Evolutionary conservation across 805 yeast genomes (phyloP).

Genomic region (Pichia sporocuriosa): DNA sequence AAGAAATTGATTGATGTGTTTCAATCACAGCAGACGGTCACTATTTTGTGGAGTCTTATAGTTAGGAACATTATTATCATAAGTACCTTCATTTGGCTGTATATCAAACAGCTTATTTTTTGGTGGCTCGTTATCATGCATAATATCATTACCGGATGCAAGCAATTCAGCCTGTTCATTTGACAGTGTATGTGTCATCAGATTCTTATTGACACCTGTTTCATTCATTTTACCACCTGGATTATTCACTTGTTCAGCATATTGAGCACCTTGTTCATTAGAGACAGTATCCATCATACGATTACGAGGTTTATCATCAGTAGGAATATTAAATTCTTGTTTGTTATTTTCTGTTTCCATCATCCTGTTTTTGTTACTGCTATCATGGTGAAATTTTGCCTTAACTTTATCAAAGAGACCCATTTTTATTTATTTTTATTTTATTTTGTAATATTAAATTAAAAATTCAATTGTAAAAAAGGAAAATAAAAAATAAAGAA

Average conservation of each 20-base stretch:
- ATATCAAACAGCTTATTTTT: constrained; percentile 10
- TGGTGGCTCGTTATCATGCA: background rate
- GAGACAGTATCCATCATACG: constrained; percentile 15
- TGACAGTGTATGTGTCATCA: constrained; percentile 6
- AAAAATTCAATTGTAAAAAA: background rate
- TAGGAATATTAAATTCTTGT: constrained; percentile 8
- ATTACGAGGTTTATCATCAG: constrained; percentile 10
- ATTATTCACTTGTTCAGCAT: background rate
- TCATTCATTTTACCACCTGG: background rate
- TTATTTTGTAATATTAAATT: background rate
- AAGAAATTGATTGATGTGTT: no score
- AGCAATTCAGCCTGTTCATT: constrained; percentile 6
- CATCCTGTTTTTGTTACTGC: constrained; percentile 9
- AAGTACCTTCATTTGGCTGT: background rate
- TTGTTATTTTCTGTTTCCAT: constrained; percentile 11
- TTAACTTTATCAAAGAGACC: constrained; percentile 11
- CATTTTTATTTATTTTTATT: constrained; percentile 1
- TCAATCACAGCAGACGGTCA: constrained; percentile 8
- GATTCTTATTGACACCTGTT: background rate
- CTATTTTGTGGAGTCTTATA: background rate
- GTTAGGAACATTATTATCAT: background rate
- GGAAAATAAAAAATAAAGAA: no score
- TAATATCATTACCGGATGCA: background rate
- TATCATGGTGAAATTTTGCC: constrained; percentile 2
- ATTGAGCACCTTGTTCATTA: constrained; percentile 9